These are phyloP conservation scores for Macadamia integrifolia DNA, from an alignment of 164 flowering plant species.

Conservation along the genomic window DNA sequence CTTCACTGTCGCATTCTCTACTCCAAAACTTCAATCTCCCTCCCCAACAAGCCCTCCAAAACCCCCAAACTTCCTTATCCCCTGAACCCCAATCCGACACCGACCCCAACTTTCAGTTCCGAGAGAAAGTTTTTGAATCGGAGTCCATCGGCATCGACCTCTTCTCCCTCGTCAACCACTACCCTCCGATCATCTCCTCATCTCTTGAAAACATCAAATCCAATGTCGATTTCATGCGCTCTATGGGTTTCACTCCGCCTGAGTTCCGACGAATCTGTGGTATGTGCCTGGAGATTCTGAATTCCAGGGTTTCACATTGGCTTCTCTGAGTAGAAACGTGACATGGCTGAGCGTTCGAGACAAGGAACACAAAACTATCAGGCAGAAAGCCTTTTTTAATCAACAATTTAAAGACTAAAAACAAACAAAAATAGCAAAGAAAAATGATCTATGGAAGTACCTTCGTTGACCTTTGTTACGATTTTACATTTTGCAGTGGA, in stretches of 20 bases:
- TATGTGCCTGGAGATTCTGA: slow-evolving; percentile 69
- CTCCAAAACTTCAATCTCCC: slow-evolving; percentile 25
- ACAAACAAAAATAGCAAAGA: background rate
- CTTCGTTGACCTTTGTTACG: background rate
- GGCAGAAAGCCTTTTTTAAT: too few relatives aligned
- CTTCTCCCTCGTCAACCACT: slow-evolving; percentile 36
- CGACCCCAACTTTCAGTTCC: slow-evolving; percentile 25
- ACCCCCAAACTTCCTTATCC: slow-evolving; percentile 17
- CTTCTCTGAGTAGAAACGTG: slow-evolving; percentile 51
- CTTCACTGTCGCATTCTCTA: slow-evolving; percentile 23
- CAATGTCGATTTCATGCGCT: slow-evolving; percentile 42
- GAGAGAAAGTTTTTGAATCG: slow-evolving; percentile 62
- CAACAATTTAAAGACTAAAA: too few relatives aligned
- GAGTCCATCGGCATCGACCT: slow-evolving; percentile 83
- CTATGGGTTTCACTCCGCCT: slow-evolving; percentile 21
- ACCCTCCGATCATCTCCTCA: slow-evolving; percentile 43
- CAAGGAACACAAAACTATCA: too few relatives aligned
- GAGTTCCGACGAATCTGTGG: slow-evolving; percentile 42
- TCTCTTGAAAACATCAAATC: slow-evolving; percentile 39
- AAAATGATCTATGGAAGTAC: background rate
- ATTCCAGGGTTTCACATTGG: slow-evolving; percentile 44
- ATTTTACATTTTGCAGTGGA: background rate
- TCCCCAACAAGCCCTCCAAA: slow-evolving; percentile 21
- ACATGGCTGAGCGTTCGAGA: slow-evolving; percentile 1
- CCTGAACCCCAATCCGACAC: background rate